phyloP scores from a whole-genome alignment of 371 early-diverging fungal genomes.

The Apophysomyces variabilis region DNA sequence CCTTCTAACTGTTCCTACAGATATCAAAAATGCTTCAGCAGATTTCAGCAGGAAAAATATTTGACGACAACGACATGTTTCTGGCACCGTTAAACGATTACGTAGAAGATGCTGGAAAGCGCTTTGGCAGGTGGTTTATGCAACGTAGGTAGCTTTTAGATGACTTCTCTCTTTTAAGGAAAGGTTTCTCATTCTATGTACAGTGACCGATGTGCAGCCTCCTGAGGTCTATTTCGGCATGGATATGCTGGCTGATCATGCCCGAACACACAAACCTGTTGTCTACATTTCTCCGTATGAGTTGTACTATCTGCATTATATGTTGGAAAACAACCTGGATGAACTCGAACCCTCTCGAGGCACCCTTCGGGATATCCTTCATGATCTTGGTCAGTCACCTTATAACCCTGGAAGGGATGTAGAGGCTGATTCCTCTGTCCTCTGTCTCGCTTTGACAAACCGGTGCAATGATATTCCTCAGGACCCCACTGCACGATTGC shows the following conservation, averaged over 20 bases:
- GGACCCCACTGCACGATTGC: slow-evolving; percentile 66
- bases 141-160: slow-evolving; percentile 49
- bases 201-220: slow-evolving; percentile 81
- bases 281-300: slow-evolving; percentile 91
- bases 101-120: slow-evolving; percentile 72
- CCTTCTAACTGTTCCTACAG: slow-evolving; percentile 22
- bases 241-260: slow-evolving; percentile 87
- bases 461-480: slow-evolving; percentile 66
- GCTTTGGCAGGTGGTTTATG: slow-evolving; percentile 79
- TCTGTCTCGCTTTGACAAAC: slow-evolving; percentile 73
- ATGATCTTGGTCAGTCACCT: slow-evolving; percentile 85
- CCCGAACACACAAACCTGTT: slow-evolving; percentile 81
- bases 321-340: slow-evolving; percentile 78
- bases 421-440: slow-evolving; percentile 59
- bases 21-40: slow-evolving; percentile 93
- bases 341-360: slow-evolving; percentile 66
- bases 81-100: slow-evolving; percentile 82
- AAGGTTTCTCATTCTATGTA: neutral
- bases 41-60: slow-evolving; percentile 82
- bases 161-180: neutral
- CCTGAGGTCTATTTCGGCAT: slow-evolving; percentile 92
- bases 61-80: slow-evolving; percentile 72
- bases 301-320: slow-evolving; percentile 86
- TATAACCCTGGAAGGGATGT: slow-evolving; percentile 54
- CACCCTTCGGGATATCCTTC: slow-evolving; percentile 76